Percentiles rank a stretch among this genome's conserved stretches.
phyloP scores from a whole-genome alignment of 768 basidiomycete species.

The Melanogaster broomeanus region DNA sequence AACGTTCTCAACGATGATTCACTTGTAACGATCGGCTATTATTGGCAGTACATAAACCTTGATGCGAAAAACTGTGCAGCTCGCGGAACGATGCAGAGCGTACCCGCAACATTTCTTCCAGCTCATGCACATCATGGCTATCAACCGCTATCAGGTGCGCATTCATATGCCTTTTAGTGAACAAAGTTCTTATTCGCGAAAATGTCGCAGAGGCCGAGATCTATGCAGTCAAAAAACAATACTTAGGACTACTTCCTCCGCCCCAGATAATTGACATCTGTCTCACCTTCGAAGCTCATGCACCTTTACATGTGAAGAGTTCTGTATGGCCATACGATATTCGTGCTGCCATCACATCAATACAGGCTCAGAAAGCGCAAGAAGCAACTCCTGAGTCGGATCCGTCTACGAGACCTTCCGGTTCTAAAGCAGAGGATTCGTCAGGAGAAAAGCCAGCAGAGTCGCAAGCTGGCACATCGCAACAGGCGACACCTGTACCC shows the following conservation, averaged over 20 bases:
- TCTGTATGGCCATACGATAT: slow-evolving; percentile 77
- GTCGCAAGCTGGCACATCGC: slow-evolving; percentile 19
- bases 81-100: slow-evolving; percentile 64
- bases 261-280: slow-evolving; percentile 81
- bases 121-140: slow-evolving; percentile 39
- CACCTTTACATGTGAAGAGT: slow-evolving; percentile 61
- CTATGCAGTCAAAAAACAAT: slow-evolving; percentile 69
- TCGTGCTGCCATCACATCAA: slow-evolving; percentile 57
- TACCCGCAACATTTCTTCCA: slow-evolving; percentile 37
- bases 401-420: slow-evolving; percentile 10
- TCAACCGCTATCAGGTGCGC: slow-evolving; percentile 37
- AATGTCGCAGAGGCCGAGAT: slow-evolving; percentile 39
- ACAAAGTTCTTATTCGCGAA: slow-evolving; percentile 11
- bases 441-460: slow-evolving; percentile 15
- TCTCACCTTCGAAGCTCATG: slow-evolving; percentile 68
- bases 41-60: slow-evolving; percentile 53
- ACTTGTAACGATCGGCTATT: neutral
- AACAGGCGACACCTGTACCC: slow-evolving; percentile 20
- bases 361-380: slow-evolving; percentile 37
- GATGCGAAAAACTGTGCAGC: slow-evolving; percentile 74
- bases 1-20: too few relatives aligned
- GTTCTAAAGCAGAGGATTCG: slow-evolving; percentile 9
- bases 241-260: slow-evolving; percentile 65
- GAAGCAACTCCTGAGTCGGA: slow-evolving; percentile 14
- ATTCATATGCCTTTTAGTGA: slow-evolving; percentile 25